Evolutionary conservation across 2,329 filamentous ascomycete species (phyloP).

Genomic region (Pochonia chlamydosporia): DNA sequence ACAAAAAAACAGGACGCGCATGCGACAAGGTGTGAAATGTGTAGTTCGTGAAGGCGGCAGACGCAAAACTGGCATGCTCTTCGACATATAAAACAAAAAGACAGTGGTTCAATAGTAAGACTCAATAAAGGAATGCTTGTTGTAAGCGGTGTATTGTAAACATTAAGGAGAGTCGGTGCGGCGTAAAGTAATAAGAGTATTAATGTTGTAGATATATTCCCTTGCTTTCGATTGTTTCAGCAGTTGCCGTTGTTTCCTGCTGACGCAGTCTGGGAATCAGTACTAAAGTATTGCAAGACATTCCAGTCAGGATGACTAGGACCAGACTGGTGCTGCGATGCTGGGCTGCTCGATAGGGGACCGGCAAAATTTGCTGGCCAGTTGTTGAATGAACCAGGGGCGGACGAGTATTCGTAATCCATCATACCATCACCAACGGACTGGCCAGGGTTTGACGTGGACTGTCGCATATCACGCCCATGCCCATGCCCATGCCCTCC

Average conservation of each 20-base stretch:
- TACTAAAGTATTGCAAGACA: constrained; percentile 28
- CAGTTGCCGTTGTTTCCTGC: background rate
- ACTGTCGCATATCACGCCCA: constrained; percentile 26
- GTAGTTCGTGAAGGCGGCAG: background rate
- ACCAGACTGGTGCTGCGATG: constrained; percentile 19
- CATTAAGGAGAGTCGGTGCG: background rate
- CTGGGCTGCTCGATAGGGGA: background rate
- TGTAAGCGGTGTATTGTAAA: background rate
- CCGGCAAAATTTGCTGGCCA: background rate
- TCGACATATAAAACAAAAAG: too few species aligned
- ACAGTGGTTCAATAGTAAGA: background rate
- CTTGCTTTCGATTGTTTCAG: background rate
- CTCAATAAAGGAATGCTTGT: constrained; percentile 6
- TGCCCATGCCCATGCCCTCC: constrained; percentile 29
- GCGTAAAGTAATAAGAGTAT: background rate
- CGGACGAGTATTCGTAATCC: constrained; percentile 37
- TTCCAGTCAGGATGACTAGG: constrained; percentile 19
- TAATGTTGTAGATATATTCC: background rate
- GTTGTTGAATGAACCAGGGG: background rate
- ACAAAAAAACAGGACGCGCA: constrained; percentile 1
- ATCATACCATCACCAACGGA: constrained; percentile 27
- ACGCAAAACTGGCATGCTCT: too few species aligned
- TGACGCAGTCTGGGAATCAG: constrained; percentile 25
- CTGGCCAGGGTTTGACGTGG: constrained; percentile 18
- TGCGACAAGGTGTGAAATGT: background rate